Evolutionary conservation across 805 yeast species (phyloP).

Genomic region (Metschnikowia cubensis): DNA sequence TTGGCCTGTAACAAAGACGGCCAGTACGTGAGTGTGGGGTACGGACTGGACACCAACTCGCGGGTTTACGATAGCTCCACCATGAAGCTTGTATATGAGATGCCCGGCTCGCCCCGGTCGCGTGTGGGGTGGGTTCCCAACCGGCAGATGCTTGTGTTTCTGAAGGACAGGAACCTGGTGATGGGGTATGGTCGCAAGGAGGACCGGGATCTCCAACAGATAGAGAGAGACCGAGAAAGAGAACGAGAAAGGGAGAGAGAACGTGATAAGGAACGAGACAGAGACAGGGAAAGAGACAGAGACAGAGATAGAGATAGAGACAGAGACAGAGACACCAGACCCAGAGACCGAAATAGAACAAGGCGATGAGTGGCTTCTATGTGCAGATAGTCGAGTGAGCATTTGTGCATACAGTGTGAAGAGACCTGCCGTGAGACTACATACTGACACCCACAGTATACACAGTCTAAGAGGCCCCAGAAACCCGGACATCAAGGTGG

Average conservation of each 20-base stretch:
- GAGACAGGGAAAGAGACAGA: background rate
- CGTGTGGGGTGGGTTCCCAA: conserved; percentile 34
- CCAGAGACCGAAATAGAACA: background rate
- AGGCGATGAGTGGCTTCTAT: background rate
- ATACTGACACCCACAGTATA: too few relatives aligned
- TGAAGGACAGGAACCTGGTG: conserved; percentile 29
- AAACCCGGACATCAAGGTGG: too few relatives aligned
- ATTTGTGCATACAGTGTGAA: too few relatives aligned
- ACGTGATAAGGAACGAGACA: background rate
- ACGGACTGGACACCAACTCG: conserved; percentile 39
- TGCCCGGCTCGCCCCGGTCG: conserved; percentile 9
- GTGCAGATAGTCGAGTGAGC: too few relatives aligned
- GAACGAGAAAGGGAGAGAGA: background rate
- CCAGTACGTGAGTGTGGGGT: conserved; percentile 40
- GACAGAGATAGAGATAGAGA: background rate
- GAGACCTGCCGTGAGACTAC: too few relatives aligned
- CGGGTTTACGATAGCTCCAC: conserved; percentile 35
- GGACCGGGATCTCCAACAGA: background rate
- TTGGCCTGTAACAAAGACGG: conserved; percentile 46
- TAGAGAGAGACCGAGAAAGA: background rate
- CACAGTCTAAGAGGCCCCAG: too few relatives aligned
- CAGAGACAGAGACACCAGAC: background rate
- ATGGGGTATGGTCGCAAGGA: conserved; percentile 15
- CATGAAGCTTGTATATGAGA: conserved; percentile 27
- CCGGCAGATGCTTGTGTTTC: conserved; percentile 28